Evolutionary conservation across 139 green algal species (phyloP).

Genomic region (Chlamydomonas incerta): DNA sequence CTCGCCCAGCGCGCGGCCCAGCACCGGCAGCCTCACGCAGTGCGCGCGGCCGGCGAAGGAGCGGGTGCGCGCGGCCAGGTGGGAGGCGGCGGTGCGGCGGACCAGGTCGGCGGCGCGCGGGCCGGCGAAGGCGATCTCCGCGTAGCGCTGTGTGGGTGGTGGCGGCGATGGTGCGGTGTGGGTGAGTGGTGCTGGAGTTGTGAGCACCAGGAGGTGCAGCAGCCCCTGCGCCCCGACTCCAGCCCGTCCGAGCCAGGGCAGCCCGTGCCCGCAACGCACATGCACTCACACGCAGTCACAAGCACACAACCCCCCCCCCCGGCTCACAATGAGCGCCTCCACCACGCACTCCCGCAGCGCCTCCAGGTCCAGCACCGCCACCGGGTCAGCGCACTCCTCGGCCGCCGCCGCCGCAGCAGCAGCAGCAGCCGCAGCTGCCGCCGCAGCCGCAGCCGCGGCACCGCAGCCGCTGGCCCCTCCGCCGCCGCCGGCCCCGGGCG

Average conservation of each 20-base stretch:
- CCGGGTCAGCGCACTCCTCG: neutral
- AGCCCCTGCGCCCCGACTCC: too few relatives aligned
- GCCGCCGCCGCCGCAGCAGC: neutral
- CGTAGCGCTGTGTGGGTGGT: neutral
- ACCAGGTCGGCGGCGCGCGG: neutral
- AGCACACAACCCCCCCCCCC: too few relatives aligned
- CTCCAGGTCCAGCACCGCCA: neutral
- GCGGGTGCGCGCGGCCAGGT: neutral
- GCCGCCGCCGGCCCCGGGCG: too few relatives aligned
- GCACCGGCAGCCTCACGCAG: neutral
- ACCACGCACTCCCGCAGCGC: neutral
- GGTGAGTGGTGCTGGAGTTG: too few relatives aligned
- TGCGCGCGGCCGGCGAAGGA: conserved; percentile 18
- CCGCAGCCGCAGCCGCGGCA: too few relatives aligned
- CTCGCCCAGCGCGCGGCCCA: neutral
- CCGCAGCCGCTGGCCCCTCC: too few relatives aligned
- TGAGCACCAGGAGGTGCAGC: too few relatives aligned
- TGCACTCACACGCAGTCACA: too few relatives aligned
- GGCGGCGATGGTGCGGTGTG: neutral
- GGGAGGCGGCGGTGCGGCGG: neutral
- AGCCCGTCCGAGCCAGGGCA: too few relatives aligned
- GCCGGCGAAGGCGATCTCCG: neutral
- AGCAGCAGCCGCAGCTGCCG: conserved; percentile 6
- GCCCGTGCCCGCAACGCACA: too few relatives aligned
- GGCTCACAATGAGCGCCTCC: conserved; percentile 13